phyloP scores from a whole-genome alignment of 768 basidiomycete genomes.

The Chalciporus sphaerocephalus region DNA sequence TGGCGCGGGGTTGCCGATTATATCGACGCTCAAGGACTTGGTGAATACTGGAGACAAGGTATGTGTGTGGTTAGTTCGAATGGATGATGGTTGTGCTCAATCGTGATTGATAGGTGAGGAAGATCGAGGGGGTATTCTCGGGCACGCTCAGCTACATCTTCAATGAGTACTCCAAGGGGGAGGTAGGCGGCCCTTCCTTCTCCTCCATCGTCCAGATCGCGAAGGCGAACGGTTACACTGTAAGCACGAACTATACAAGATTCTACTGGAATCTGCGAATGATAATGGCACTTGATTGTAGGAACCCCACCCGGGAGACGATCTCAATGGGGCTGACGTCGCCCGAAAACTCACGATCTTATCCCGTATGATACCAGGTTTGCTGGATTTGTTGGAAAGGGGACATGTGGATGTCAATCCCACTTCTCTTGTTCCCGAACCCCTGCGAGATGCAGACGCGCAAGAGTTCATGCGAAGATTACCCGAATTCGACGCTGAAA shows the following conservation, averaged over 20 bases:
- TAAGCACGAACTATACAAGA: constrained; percentile 31
- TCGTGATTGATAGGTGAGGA: constrained; percentile 52
- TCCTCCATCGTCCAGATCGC: constrained; percentile 87
- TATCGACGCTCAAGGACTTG: constrained; percentile 88
- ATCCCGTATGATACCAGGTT: constrained; percentile 64
- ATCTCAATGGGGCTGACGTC: constrained; percentile 95
- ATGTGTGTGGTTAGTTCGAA: constrained; percentile 8
- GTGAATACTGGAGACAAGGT: constrained; percentile 91
- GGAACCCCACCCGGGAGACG: constrained; percentile 98
- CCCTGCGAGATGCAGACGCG: constrained; percentile 67
- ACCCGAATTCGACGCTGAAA: constrained; percentile 77
- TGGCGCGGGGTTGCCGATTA: constrained; percentile 91
- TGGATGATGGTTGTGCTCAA: not conserved
- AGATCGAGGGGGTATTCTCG: constrained; percentile 96
- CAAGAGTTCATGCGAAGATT: constrained; percentile 80
- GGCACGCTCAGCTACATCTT: constrained; percentile 99
- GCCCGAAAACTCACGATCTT: constrained; percentile 96
- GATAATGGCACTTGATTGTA: constrained; percentile 40
- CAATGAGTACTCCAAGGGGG: constrained; percentile 84
- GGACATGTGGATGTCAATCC: constrained; percentile 82
- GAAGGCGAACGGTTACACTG: constrained; percentile 92
- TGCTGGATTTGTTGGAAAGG: constrained; percentile 53
- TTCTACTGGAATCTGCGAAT: not conserved
- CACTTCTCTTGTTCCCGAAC: constrained; percentile 77
- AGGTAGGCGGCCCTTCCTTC: constrained; percentile 68